These are phyloP conservation scores for Penicillium verrucosum DNA, from an alignment of 2,329 filamentous ascomycete species.

Conservation along the genomic window DNA sequence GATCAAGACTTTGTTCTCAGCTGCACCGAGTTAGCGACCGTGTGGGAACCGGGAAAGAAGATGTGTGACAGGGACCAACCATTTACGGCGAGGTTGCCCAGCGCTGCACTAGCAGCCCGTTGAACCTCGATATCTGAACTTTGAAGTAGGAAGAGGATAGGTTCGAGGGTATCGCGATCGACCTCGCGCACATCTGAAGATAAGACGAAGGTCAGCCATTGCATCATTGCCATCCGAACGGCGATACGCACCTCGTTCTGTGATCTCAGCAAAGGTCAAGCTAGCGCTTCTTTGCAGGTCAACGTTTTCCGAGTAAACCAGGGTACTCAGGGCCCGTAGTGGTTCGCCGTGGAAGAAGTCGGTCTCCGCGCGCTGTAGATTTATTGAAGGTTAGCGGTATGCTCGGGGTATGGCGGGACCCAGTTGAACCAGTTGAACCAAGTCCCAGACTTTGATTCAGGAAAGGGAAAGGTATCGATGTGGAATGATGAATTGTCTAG, in stretches of 20 bases:
- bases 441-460: conserved; percentile 29
- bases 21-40: conserved; percentile 55
- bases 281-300: conserved; percentile 96
- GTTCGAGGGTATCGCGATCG: conserved; percentile 88
- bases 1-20: conserved; percentile 96
- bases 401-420: background rate
- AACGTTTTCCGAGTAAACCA: conserved; percentile 98
- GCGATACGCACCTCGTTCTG: conserved; percentile 72
- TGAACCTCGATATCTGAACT: conserved; percentile 97
- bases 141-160: conserved; percentile 91
- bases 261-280: conserved; percentile 98
- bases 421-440: background rate
- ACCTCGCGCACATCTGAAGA: conserved; percentile 87
- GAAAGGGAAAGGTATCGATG: conserved; percentile 7
- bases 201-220: conserved; percentile 15
- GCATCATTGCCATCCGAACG: conserved; percentile 2
- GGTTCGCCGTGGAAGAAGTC: conserved; percentile 98
- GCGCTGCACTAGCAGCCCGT: conserved; percentile 87
- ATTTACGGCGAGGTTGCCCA: conserved; percentile 95
- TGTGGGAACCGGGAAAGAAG: conserved; percentile 11
- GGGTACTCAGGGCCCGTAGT: conserved; percentile 84
- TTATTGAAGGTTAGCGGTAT: conserved; percentile 18
- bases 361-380: conserved; percentile 77
- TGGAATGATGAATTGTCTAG: background rate
- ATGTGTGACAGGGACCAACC: conserved; percentile 52